phyloP scores from a whole-genome alignment of 2,329 filamentous ascomycete species.

The Aspergillus floridensis region DNA sequence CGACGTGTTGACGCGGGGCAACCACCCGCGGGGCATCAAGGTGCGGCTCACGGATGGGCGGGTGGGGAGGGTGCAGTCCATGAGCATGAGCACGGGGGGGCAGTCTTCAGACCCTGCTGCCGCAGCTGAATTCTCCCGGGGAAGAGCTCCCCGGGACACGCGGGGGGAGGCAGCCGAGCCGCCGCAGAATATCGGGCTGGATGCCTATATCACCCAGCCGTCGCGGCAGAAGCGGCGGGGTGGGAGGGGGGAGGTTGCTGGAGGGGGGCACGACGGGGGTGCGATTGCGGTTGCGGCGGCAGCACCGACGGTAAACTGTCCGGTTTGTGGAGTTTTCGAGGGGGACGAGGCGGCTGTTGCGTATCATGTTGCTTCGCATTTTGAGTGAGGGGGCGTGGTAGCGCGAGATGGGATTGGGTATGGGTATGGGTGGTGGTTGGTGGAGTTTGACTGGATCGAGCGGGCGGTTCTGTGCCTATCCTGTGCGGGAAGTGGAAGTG shows the following conservation, averaged over 20 bases:
- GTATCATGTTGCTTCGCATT: slow-evolving; percentile 24
- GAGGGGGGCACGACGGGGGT: not conserved
- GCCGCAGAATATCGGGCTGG: slow-evolving; percentile 10
- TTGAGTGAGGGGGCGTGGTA: not conserved
- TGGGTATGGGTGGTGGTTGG: no score
- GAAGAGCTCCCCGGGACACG: not conserved
- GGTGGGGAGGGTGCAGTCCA: slow-evolving; percentile 67
- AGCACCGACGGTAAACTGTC: slow-evolving; percentile 13
- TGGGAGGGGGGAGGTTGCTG: not conserved
- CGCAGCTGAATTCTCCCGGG: not conserved
- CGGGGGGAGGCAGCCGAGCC: slow-evolving; percentile 1
- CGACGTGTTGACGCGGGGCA: slow-evolving; percentile 67
- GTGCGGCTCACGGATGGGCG: slow-evolving; percentile 69
- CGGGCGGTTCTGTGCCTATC: no score
- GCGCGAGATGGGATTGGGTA: not conserved
- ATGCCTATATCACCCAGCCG: slow-evolving; percentile 14
- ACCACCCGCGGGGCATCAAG: slow-evolving; percentile 77
- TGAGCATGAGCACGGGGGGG: slow-evolving; percentile 2
- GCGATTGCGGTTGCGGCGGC: not conserved
- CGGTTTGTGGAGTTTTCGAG: slow-evolving; percentile 20
- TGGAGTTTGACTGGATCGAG: no score
- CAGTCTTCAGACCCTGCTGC: not conserved
- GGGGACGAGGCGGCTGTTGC: slow-evolving; percentile 25
- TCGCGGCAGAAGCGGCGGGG: slow-evolving; percentile 6
- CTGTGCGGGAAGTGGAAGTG: no score